Evolutionary conservation across 192 early-diverging fungal genomes (phyloP).

Genomic region (Anaeromyces robustus): DNA sequence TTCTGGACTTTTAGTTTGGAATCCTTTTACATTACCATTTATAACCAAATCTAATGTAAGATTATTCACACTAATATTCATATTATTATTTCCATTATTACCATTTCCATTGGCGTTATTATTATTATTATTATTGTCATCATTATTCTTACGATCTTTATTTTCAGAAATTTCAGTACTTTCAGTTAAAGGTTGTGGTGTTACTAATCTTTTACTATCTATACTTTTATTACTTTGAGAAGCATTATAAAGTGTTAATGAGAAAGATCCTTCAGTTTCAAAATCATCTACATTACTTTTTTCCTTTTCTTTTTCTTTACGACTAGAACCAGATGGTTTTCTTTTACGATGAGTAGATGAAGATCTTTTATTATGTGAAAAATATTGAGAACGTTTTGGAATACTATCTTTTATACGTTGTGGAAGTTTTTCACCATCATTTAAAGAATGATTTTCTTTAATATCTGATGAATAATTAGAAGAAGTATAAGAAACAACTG

Average conservation of each 20-base stretch:
- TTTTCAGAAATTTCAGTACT: not conserved
- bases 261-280: not conserved
- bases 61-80: not conserved
- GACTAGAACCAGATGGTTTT: not conserved
- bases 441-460: not conserved
- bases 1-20: not conserved
- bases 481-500: not conserved
- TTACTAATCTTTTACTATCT: not conserved
- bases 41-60: not conserved
- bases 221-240: not conserved
- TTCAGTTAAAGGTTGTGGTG: not conserved
- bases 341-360: not conserved
- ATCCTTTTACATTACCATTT: not conserved
- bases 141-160: not conserved
- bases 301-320: not conserved
- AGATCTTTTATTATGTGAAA: not conserved
- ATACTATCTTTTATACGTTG: not conserved
- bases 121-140: not conserved
- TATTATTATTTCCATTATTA: not conserved
- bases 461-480: not conserved
- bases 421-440: not conserved
- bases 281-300: not conserved
- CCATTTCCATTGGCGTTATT: too few species aligned
- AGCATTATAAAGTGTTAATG: not conserved
- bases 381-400: not conserved